Evolutionary conservation across 2,329 filamentous ascomycete species (phyloP).

Genomic region (Ophiocordyceps unilateralis): DNA sequence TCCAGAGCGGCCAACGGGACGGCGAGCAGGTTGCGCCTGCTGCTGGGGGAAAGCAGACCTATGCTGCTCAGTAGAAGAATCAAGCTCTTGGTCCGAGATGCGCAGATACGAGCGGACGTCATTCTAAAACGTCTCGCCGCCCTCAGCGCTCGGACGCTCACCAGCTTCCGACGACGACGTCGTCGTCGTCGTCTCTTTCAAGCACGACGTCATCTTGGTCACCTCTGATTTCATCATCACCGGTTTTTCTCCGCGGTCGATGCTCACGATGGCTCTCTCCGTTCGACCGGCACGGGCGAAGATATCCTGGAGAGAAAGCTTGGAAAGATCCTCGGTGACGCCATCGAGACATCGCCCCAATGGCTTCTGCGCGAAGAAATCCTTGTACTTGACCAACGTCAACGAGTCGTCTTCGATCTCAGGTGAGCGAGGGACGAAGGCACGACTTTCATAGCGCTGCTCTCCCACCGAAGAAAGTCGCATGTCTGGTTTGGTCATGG

Average conservation of each 20-base stretch:
- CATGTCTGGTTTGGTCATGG: not conserved
- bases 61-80: slow-evolving; percentile 1
- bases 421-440: too few species aligned
- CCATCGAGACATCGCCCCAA: slow-evolving; percentile 14
- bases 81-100: slow-evolving; percentile 15
- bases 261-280: not conserved
- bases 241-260: not conserved
- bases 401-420: slow-evolving; percentile 13
- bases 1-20: not conserved
- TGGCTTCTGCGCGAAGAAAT: slow-evolving; percentile 13
- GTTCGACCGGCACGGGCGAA: slow-evolving; percentile 1
- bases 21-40: not conserved
- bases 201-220: too few species aligned
- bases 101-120: slow-evolving; percentile 12
- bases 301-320: slow-evolving; percentile 1
- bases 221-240: too few species aligned
- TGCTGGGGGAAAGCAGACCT: too few species aligned
- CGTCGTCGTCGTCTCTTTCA: not conserved
- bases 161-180: not conserved
- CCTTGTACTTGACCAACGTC: slow-evolving; percentile 14
- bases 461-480: too few species aligned
- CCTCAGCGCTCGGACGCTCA: not conserved
- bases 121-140: slow-evolving; percentile 12
- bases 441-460: too few species aligned
- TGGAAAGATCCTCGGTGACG: not conserved